These are phyloP conservation scores for Eimeria tenella DNA, from an alignment of 169 alveolate species.

Conservation along the genomic window DNA sequence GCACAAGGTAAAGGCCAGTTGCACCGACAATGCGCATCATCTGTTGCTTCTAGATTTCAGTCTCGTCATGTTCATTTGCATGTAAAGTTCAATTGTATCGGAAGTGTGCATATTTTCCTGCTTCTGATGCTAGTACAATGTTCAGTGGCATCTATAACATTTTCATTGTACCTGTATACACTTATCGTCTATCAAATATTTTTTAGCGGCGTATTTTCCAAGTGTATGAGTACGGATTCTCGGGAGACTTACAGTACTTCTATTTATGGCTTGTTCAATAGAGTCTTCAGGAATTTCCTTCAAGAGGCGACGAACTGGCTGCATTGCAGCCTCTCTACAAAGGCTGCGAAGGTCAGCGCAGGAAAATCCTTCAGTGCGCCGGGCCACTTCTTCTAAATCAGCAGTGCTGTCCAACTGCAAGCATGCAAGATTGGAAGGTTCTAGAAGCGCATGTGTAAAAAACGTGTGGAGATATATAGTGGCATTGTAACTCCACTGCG, in stretches of 20 bases:
- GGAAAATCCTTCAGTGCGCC: slow-evolving; percentile 73
- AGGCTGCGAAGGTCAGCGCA: slow-evolving; percentile 76
- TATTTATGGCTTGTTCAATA: neutral
- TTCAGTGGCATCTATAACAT: no score
- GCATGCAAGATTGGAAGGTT: slow-evolving; percentile 1
- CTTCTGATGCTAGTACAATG: no score
- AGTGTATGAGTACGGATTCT: no score
- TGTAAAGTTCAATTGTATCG: neutral
- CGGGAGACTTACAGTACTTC: neutral
- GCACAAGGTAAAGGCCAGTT: no score
- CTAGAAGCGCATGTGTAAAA: neutral
- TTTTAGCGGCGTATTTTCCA: neutral
- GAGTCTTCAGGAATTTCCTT: slow-evolving; percentile 2
- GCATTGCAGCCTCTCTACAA: slow-evolving; percentile 79
- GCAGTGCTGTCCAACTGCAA: slow-evolving; percentile 55
- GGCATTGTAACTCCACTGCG: no score
- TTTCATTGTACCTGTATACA: no score
- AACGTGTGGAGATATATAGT: neutral
- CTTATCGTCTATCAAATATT: neutral
- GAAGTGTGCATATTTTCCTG: no score
- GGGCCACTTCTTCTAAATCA: slow-evolving; percentile 46
- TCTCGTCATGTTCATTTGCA: no score
- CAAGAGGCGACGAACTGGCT: slow-evolving; percentile 75
- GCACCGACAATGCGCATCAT: neutral
- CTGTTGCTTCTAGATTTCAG: no score